Evolutionary conservation across 2,329 filamentous ascomycete genomes (phyloP).

Genomic region (Aspergillus transmontanensis): DNA sequence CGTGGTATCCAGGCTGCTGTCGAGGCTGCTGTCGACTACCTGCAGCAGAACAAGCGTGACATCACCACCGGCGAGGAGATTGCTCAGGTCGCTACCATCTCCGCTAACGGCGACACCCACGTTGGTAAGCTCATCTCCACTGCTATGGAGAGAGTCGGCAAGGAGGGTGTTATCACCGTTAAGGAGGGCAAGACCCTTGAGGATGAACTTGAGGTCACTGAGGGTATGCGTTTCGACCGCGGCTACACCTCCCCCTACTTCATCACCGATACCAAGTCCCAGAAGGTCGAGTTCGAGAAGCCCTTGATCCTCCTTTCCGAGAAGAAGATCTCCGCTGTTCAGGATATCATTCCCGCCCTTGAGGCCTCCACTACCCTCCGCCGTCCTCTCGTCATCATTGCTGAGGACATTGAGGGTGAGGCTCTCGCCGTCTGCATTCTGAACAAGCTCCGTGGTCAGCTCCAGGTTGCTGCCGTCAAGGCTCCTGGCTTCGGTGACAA

Average conservation of each 20-base stretch:
- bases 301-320: conserved; percentile 96
- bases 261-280: conserved; percentile 97
- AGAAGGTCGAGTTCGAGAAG: conserved; percentile 99
- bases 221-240: conserved; percentile 99
- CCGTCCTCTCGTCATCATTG: conserved; percentile 95
- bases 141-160: conserved; percentile 99
- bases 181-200: conserved; percentile 99
- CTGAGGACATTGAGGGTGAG: conserved; percentile 98
- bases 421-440: conserved; percentile 98
- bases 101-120: conserved; percentile 93
- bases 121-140: conserved; percentile 95
- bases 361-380: conserved; percentile 95
- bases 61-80: conserved; percentile 98
- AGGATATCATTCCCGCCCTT: conserved; percentile 97
- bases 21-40: conserved; percentile 88
- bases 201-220: conserved; percentile 97
- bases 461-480: conserved; percentile 98
- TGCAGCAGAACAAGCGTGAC: conserved; percentile 94
- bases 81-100: conserved; percentile 97
- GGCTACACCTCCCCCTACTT: conserved; percentile 99
- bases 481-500: conserved; percentile 99
- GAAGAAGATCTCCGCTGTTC: conserved; percentile 99
- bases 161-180: conserved; percentile 99
- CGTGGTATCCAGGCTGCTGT: conserved; percentile 96
- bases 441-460: conserved; percentile 99